Evolutionary conservation across 2,329 filamentous ascomycete species (phyloP), one percentile per base, ranked within the genome.

Genomic region (Septoria petroselini): DNA sequence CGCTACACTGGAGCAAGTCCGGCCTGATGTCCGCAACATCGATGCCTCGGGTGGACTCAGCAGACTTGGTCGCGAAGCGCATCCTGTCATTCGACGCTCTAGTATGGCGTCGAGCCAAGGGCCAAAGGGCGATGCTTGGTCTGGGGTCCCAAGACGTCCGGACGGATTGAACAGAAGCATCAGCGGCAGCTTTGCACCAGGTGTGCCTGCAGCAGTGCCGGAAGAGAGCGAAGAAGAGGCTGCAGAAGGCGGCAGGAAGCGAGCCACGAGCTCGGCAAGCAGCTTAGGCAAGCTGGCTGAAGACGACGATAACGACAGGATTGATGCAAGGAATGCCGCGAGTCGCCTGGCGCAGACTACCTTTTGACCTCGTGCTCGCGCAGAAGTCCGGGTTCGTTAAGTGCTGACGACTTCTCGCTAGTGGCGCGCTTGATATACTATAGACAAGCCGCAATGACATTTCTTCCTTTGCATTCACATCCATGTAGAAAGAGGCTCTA

Each of bases 101-200:
- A 93, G 83, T 68, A 72, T 96, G 58, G 87, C 88, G 12, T 87
- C 88, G 39, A 93, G 87, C 63, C 93, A 98, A 71, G 93, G 93
- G 0, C 91, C 93, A 41, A 95, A 95, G 73, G 93, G 93, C n/a
- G 93, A 98, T 69, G 86, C 93, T 12, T 98, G 93, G 93, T 95
- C 89, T 63, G 93, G 93, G 50, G 90, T 96, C 21, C 88, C 91
- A 29, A 81, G 93, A 54, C 81, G 88, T 48, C 83, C 84, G 23
- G 88, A 95, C 61, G 84, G 83, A n/a, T 71, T 89, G 48, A 85
- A 80, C 64, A 80, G 90, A 61, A 91, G 84, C 65, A 78, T 91
- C 58, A 89, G 86, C 48, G 83, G 85, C 40, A 86, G 82, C 65
- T 79, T 87, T 57, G 80, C 84, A 56, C 74, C 54, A 34, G 57